Evolutionary conservation across 352 stramenopile species (phyloP).

Genomic region (Phytophthora aleatoria): DNA sequence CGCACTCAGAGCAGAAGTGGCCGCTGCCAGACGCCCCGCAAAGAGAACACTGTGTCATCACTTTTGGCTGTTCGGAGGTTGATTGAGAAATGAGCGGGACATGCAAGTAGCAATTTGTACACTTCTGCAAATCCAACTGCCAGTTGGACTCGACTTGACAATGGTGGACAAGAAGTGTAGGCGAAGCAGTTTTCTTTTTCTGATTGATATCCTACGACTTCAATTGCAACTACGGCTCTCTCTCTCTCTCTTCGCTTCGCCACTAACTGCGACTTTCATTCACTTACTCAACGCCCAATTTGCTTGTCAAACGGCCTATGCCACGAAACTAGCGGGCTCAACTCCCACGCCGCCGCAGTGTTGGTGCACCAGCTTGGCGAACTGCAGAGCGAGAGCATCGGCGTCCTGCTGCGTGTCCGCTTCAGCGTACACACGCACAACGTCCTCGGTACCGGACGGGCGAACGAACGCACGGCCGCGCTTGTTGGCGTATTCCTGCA

Average conservation of each 20-base stretch:
- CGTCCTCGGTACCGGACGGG: conserved; percentile 98
- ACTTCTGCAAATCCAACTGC: conserved; percentile 18
- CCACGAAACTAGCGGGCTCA: conserved; percentile 70
- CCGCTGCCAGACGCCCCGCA: conserved; percentile 23
- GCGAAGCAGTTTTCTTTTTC: conserved; percentile 1
- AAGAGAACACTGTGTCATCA: conserved; percentile 20
- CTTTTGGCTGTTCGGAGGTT: conserved; percentile 5
- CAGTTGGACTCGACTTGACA: conserved; percentile 4
- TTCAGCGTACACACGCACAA: conserved; percentile 98
- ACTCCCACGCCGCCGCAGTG: conserved; percentile 72
- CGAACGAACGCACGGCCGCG: conserved; percentile 92
- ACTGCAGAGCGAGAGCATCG: conserved; percentile 89
- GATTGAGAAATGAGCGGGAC: conserved; percentile 19
- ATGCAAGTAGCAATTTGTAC: conserved; percentile 12
- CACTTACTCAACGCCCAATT: conserved; percentile 8
- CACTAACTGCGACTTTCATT: conserved; percentile 16
- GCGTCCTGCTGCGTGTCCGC: conserved; percentile 89
- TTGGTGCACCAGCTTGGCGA: conserved; percentile 82
- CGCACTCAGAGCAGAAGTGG: conserved; percentile 44
- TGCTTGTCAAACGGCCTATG: conserved; percentile 34
- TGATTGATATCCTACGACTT: conserved; percentile 13
- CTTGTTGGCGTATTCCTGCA: conserved; percentile 68
- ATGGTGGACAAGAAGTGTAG: background rate
- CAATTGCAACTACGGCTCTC: conserved; percentile 2
- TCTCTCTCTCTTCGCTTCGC: background rate